Base-by-base conservation (phyloP, 768 basidiomycete species). In the Boletus sensibilis region DNA sequence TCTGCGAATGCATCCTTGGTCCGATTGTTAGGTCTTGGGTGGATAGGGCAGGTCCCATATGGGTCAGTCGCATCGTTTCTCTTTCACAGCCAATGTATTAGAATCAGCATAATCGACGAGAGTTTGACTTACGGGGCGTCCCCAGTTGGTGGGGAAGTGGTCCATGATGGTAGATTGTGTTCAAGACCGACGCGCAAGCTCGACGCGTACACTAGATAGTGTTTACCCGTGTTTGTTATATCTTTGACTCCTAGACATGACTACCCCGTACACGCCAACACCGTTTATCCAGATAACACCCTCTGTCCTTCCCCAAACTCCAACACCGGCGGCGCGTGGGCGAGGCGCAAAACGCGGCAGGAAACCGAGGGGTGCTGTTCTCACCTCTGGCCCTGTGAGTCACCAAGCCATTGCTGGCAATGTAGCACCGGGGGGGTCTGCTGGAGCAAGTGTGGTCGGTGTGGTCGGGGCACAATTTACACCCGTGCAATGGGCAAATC, bases 81-180 rank as follows among this genome's bases (percentile, higher is more conserved):
- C 91, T 92, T 58, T 34, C 8, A n/a, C 21, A 33, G 31, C 7
- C 1, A 12, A 43, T 27, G 31, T 2, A 13, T 47, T 5, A 64
- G 46, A 27, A 38, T 34, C 25, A 5, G 5, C 3, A 13, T 10
- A 2, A 1, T 10, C 3, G 7, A 33, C 5, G 9, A 18, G 8
- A 4, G 0, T 18, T 13, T 20, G 29, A 72, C 87, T 64, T 68
- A 89, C 89, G 46, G 88, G 89, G 44, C 86, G 79, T 35, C 90
- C 90, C 90, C 90, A 92, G 78, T 86, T 89, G 34, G 84, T 85
- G 35, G 90, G 88, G 73, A 88, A 89, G 71, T 92, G 90, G 69
- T 92, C 89, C 90, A 92, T 90, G 58, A 41, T 54, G 40, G 44
- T 18, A n/a, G 41, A 39, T 38, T n/a, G 48, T 20, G n/a, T 50